Evolutionary conservation across 1,284 basidiomycete species (phyloP), one percentile per base, ranked within the genome.

Genomic region (Gymnopus androsaceus): DNA sequence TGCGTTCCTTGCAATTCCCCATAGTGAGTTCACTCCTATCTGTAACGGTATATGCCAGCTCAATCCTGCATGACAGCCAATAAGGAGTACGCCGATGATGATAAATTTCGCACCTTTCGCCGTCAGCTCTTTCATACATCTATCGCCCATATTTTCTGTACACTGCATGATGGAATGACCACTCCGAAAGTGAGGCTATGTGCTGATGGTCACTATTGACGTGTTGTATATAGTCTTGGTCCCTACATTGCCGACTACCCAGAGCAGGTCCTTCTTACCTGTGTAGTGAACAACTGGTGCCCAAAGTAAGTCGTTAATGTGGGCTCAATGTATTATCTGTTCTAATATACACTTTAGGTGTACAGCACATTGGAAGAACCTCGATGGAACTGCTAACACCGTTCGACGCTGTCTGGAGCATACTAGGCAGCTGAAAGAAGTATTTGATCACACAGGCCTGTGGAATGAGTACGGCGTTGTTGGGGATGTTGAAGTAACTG

Each of bases 1-100:
- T 21, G 61, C 41, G 2, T 70, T 71, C 38, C 51, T 72, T 2
- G 54, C 69, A 0, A 66, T 66, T 19, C 64, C 66, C 3, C 67
- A 69, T 61, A 53, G 67, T 70, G 58, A 15, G 45, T 46, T 25
- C 19, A 37, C 4, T 4, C n/a, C 14, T 21, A 25, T 27, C 45
- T 30, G 37, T 15, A 15, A 9, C 31, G 19, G 21, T 34, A 15
- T 15, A 28, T 30, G n/a, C n/a, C 33, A 31, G 2, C 28, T 54
- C 14, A 47, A 15, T 34, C 17, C 34, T 2, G 4, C 36, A 5
- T 30, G n/a, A n/a, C 30, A 68, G 65, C 57, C 54, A 55, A 64
- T 15, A 31, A 61, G 2, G 54, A 64, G 21, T 47, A 65, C 33
- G 56, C 53, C 12, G 57, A 67, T 17, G 52, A 58, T 42, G n/a